A percentile compares a stretch with the other conserved stretches of the same genome.
Evolutionary conservation across 208 protist genomes (phyloP).

Genomic region (Crithidia bombi): DNA sequence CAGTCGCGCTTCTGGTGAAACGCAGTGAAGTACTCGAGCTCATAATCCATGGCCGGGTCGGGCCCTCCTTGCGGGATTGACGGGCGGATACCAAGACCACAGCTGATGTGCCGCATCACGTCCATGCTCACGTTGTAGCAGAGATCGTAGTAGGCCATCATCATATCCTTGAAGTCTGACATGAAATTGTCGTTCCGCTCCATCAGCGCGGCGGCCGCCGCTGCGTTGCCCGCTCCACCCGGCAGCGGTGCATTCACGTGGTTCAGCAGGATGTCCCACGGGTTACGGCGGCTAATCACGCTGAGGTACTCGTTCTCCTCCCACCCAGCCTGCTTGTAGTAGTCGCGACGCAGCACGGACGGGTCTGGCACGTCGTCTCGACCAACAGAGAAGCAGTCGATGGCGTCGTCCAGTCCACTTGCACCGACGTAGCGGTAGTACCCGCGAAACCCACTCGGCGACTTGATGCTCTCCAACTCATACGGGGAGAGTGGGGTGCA

Average conservation of each 20-base stretch:
- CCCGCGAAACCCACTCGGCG: constrained; percentile 72
- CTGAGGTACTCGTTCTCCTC: constrained; percentile 67
- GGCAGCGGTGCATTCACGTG: constrained; percentile 45
- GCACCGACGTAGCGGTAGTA: constrained; percentile 90
- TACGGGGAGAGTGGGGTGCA: constrained; percentile 67
- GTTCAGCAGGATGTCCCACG: constrained; percentile 81
- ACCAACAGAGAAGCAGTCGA: constrained; percentile 89
- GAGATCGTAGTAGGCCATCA: constrained; percentile 88
- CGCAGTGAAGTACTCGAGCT: constrained; percentile 82
- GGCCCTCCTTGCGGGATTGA: constrained; percentile 68
- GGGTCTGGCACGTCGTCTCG: constrained; percentile 76
- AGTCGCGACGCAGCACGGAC: constrained; percentile 62
- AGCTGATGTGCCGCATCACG: constrained; percentile 87
- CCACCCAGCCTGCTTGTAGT: constrained; percentile 78
- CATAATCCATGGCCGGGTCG: constrained; percentile 62
- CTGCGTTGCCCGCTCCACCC: background rate
- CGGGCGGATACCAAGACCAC: constrained; percentile 80
- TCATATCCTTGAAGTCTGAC: constrained; percentile 86
- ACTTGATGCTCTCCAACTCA: constrained; percentile 79
- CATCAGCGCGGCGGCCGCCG: constrained; percentile 8
- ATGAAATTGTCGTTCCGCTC: constrained; percentile 76
- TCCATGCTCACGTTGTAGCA: constrained; percentile 81
- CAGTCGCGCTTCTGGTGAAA: constrained; percentile 83
- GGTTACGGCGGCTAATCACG: constrained; percentile 76
- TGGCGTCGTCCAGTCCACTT: constrained; percentile 81